Conservation (phyloP, 108 stramenopile genomes). For the Aurantiochytrium sp. region DNA sequence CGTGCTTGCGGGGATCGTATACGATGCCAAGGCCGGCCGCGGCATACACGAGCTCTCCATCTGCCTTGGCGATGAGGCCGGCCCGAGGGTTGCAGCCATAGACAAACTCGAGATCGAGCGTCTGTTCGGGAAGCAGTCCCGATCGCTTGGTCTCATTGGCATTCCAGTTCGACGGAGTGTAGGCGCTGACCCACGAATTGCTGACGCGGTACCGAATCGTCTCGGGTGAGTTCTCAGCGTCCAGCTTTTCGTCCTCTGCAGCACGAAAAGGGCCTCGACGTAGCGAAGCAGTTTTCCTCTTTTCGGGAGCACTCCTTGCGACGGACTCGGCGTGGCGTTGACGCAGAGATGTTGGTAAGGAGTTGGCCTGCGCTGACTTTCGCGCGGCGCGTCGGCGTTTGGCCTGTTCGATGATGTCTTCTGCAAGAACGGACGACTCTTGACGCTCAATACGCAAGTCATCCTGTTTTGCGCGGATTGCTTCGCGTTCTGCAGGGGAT, state of each 20-base stretch:
- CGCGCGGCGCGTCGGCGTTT: background rate
- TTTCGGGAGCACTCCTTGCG: too few relatives aligned
- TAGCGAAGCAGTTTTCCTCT: background rate
- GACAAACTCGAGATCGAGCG: background rate
- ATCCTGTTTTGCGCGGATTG: background rate
- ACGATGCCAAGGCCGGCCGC: background rate
- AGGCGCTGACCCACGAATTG: background rate
- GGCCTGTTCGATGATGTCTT: slow-evolving; percentile 10
- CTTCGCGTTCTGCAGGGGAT: background rate
- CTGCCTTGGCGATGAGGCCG: background rate
- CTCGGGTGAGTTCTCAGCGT: background rate
- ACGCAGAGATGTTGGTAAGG: too few relatives aligned
- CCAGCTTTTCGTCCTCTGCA: background rate
- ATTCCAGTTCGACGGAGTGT: background rate
- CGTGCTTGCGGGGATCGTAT: background rate
- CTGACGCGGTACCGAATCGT: background rate
- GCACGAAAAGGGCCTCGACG: background rate
- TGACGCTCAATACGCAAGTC: background rate
- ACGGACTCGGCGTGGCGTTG: too few relatives aligned
- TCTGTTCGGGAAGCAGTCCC: background rate
- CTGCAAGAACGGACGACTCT: background rate
- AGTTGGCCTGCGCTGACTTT: too few relatives aligned
- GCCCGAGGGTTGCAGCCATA: background rate
- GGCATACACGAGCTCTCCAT: background rate
- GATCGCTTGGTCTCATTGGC: background rate